Base-by-base conservation (phyloP, 441 rosid genomes). In the Jatropha podagrica region DNA sequence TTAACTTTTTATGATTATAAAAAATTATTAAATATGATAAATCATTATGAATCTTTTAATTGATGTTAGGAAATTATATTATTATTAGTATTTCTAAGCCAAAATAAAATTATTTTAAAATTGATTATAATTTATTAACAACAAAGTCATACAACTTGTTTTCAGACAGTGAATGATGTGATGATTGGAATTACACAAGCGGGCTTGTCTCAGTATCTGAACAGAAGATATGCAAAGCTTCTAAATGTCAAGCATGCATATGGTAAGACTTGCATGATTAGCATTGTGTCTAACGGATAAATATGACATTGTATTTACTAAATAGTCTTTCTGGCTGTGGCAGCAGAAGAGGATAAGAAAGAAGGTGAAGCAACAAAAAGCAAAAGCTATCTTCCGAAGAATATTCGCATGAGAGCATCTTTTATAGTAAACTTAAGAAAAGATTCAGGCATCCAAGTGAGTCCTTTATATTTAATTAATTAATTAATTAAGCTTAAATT, bases 331-430 rank as follows among this genome's bases (percentile, higher is more conserved):
- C 2, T 32, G 32, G 32, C 32, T 32, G 32, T 32, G 32, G 32
- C 32, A 32, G 32, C 74, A 76, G 83, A 72, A 23, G 78, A 27
- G 13, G n/a, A 17, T 52, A 17, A 52, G 56, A 52, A 15, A 15
- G 56, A 52, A 13, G 56, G 1, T 11, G 5, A 52, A 52, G 56
- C 18, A 52, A 13, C 56, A 52, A 52, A 52, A 52, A 17, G 56
- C 1, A 52, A 52, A 52, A 52, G 15, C 15, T 13, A 52, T 52
- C 56, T 52, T 14, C n/a, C 56, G 4, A 52, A 52, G 20, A 14
- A 52, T 52, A 52, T 52, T 52, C 56, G n/a, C 15, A 17, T 52
- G 14, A 52, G 56, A 52, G 56, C 56, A 52, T 13, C 56, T 17
- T 52, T 52, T 52, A 0, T 52, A 0, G 20, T 52, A 6, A 52